These are phyloP conservation scores for Biscutella laevigata DNA, from an alignment of 441 rosid species.

Conservation along the genomic window DNA sequence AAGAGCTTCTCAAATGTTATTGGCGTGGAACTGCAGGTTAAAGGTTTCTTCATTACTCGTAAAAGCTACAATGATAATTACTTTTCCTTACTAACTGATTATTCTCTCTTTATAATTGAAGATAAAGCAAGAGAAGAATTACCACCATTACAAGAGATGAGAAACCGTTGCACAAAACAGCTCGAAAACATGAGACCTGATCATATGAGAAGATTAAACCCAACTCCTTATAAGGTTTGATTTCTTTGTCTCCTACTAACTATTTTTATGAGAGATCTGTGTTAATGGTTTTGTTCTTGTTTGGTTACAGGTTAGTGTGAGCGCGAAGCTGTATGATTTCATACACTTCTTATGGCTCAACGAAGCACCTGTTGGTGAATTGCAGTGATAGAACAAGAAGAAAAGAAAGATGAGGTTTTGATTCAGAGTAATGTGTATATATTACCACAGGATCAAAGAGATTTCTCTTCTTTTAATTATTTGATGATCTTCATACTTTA, in stretches of 20 bases:
- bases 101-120: too few species aligned
- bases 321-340: conserved; percentile 45
- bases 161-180: conserved; percentile 74
- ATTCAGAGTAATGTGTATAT: too few species aligned
- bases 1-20: conserved; percentile 83
- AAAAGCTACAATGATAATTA: too few species aligned
- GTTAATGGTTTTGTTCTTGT: background rate
- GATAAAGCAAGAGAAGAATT: conserved; percentile 61
- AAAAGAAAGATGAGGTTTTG: too few species aligned
- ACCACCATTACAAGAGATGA: conserved; percentile 53
- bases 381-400: too few species aligned
- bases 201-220: conserved; percentile 88
- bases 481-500: too few species aligned
- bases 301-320: conserved; percentile 77
- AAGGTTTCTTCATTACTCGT: background rate
- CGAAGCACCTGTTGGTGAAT: too few species aligned
- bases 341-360: too few species aligned
- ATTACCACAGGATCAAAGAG: too few species aligned
- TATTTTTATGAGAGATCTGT: background rate
- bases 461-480: too few species aligned
- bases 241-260: background rate
- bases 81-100: too few species aligned
- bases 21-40: conserved; percentile 94
- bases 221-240: conserved; percentile 86
- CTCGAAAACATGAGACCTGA: conserved; percentile 90